These are phyloP conservation scores for Zopfia rhizophila DNA, from an alignment of 2,329 filamentous ascomycete species.

Conservation along the genomic window DNA sequence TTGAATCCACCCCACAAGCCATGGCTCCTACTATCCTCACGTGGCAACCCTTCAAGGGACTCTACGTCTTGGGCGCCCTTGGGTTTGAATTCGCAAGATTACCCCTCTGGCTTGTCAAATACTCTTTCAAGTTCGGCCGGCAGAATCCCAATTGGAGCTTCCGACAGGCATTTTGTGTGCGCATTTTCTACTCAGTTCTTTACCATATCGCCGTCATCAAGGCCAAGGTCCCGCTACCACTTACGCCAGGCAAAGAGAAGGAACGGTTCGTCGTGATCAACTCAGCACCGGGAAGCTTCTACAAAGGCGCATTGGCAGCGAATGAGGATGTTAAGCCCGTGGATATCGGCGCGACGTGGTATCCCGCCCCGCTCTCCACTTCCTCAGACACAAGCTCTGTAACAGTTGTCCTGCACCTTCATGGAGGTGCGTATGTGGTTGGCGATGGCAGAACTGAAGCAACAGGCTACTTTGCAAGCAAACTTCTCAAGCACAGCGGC, in stretches of 20 bases:
- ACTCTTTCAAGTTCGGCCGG: conserved; percentile 47
- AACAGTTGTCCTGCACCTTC: conserved; percentile 58
- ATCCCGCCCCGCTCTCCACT: conserved; percentile 40
- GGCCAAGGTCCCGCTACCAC: conserved; percentile 39
- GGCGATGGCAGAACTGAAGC: conserved; percentile 54
- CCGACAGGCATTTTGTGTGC: conserved; percentile 50
- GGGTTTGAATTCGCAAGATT: conserved; percentile 47
- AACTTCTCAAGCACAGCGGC: conserved; percentile 49
- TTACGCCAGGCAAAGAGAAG: conserved; percentile 51
- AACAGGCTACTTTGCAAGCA: conserved; percentile 41
- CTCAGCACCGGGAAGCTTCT: conserved; percentile 29
- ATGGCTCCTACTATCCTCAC: conserved; percentile 40
- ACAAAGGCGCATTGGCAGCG: conserved; percentile 42
- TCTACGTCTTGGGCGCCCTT: conserved; percentile 50
- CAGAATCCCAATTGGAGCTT: conserved; percentile 54
- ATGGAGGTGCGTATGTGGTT: conserved; percentile 61
- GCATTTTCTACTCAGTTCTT: conserved; percentile 45
- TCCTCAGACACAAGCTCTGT: conserved; percentile 25
- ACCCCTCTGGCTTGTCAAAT: conserved; percentile 54
- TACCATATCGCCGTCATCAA: conserved; percentile 45
- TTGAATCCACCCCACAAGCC: neutral
- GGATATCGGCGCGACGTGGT: conserved; percentile 56
- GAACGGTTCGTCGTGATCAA: conserved; percentile 50
- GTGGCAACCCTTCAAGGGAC: conserved; percentile 53
- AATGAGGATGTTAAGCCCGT: conserved; percentile 49